Evolutionary conservation across 2,329 filamentous ascomycete genomes (phyloP), one percentile per base, ranked within the genome.

Genomic region (Teratosphaeria pseudoeucalypti): DNA sequence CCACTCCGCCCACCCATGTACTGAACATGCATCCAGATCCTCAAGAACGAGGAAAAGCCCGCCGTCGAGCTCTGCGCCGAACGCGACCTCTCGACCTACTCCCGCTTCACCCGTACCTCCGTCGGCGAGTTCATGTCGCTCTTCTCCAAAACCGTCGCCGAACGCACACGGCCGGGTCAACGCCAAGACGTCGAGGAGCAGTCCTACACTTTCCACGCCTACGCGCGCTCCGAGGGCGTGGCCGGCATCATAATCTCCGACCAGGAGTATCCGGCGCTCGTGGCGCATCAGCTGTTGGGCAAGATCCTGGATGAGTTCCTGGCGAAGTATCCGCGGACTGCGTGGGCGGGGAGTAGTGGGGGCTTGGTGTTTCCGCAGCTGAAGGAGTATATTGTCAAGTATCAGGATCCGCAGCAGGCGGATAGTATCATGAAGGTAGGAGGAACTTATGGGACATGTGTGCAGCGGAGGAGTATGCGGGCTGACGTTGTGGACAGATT

Each of bases 221-320:
- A 76, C 62, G 73, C 71, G 37, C 76, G 75, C 59, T 69, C 69
- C 47, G 77, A 79, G 66, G 78, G 78, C 58, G 66, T 80, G 43
- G 76, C 74, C 59, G 78, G 75, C 49, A 72, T 80, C 63, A 75
- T 78, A 34, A 76, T 79, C 62, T 73, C 73, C 61, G 78, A 81
- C 67, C 66, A 72, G 39, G 77, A 79, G 59, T 81, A 81, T 67
- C 76, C 76, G 82, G 90, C 74, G 39, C 81, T 92, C 9, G 89
- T 92, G 27, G 91, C 91, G 27, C 91, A 96, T 73, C 87, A 90
- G 74, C 81, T 96, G 58, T 85, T 96, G 66, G 87, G 85, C 72
- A 95, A 96, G 75, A 81, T 94, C 58, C 79, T 91, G 73, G 90
- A 96, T 75, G 90, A 95, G 74, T 96, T 96, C 76, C 81, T 92